phyloP scores from a whole-genome alignment of 2,329 filamentous ascomycete genomes.

The Talaromyces marneffei region DNA sequence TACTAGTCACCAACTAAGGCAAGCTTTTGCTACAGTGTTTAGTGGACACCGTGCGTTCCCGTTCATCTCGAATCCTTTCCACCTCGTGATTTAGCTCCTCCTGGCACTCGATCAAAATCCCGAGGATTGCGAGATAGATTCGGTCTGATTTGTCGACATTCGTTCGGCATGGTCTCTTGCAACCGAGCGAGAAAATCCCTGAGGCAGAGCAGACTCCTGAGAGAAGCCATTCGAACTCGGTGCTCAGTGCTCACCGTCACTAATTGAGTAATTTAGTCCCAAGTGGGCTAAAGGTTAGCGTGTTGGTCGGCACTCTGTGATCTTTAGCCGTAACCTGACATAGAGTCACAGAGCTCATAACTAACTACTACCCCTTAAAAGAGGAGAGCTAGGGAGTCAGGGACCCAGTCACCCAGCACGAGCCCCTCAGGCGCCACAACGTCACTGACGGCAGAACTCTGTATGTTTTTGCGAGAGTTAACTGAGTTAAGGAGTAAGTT shows the following conservation, averaged over 20 bases:
- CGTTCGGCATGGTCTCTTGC: background rate
- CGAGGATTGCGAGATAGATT: background rate
- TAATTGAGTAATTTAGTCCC: background rate
- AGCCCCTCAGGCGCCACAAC: constrained; percentile 10
- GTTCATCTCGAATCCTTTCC: background rate
- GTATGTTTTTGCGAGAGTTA: background rate
- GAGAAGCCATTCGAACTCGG: background rate
- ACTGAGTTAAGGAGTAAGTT: background rate
- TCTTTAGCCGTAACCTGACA: background rate
- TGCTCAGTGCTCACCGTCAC: background rate
- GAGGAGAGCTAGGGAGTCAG: background rate
- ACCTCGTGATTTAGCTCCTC: background rate
- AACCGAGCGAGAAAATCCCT: background rate
- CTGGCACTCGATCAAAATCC: background rate
- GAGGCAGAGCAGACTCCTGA: background rate
- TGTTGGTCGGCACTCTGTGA: background rate
- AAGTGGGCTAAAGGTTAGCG: background rate
- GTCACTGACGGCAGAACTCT: background rate
- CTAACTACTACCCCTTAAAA: constrained; percentile 8
- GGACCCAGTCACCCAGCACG: constrained; percentile 6
- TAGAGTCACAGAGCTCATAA: too few species aligned
- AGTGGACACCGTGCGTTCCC: background rate
- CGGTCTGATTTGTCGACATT: background rate
- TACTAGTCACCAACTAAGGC: background rate
- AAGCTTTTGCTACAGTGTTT: background rate